Conservation (phyloP, 2,329 filamentous ascomycete species). For the Aureobasidium subglaciale region DNA sequence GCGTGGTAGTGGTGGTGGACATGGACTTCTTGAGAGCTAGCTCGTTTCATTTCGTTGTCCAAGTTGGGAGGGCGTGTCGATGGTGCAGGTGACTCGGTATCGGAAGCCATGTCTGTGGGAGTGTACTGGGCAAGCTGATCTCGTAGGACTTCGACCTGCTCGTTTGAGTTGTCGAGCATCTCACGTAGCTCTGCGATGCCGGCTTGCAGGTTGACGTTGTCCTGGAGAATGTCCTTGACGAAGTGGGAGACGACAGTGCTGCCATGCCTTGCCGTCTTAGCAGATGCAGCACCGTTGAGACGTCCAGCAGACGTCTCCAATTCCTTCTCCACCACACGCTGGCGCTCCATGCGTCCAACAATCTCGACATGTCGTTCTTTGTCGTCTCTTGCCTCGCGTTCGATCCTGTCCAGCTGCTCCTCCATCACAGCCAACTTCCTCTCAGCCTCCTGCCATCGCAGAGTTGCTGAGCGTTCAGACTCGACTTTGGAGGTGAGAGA, state of each 20-base stretch:
- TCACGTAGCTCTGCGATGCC: constrained; percentile 87
- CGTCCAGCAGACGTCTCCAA: constrained; percentile 71
- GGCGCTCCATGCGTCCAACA: constrained; percentile 73
- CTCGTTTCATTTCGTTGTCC: constrained; percentile 59
- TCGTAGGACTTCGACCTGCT: constrained; percentile 81
- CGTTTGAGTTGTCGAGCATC: constrained; percentile 83
- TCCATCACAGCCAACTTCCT: constrained; percentile 69
- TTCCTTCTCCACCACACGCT: constrained; percentile 74
- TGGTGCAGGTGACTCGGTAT: constrained; percentile 20
- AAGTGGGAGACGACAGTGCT: constrained; percentile 85
- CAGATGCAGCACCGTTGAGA: constrained; percentile 72
- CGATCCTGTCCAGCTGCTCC: constrained; percentile 81
- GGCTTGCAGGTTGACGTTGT: constrained; percentile 89
- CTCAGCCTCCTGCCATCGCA: constrained; percentile 82
- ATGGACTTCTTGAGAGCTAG: constrained; percentile 69
- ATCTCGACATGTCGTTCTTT: constrained; percentile 74
- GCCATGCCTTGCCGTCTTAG: constrained; percentile 55
- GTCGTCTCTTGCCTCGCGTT: constrained; percentile 74
- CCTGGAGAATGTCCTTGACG: constrained; percentile 87
- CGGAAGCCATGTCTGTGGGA: constrained; percentile 43
- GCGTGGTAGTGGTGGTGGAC: constrained; percentile 93
- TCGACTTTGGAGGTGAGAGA: constrained; percentile 61
- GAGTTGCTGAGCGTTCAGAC: constrained; percentile 69
- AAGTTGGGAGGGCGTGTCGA: constrained; percentile 47
- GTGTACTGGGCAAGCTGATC: constrained; percentile 78